Conservation (phyloP, 208 protist genomes). For the Leishmania amazonensis region DNA sequence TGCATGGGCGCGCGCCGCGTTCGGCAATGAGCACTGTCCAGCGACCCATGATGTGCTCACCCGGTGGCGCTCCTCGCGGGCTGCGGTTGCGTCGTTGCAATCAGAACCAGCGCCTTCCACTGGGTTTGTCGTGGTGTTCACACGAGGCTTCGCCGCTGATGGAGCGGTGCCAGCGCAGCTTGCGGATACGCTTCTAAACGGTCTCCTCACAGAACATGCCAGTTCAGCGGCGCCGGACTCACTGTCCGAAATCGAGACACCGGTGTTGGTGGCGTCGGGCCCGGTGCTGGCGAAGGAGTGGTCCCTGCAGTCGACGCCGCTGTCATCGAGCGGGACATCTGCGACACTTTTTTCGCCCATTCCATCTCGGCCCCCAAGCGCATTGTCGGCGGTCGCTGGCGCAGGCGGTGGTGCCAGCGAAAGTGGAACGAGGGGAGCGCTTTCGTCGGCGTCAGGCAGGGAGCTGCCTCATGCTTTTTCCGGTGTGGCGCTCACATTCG, state of each 20-base stretch:
- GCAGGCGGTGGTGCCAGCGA: neutral
- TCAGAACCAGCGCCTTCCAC: too few species aligned
- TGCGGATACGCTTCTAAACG: conserved; percentile 27
- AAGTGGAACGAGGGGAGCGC: neutral
- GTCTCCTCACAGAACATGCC: neutral
- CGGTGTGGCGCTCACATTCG: conserved; percentile 50
- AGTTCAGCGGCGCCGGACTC: neutral
- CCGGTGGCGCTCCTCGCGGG: conserved; percentile 17
- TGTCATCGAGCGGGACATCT: neutral
- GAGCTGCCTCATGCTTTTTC: conserved; percentile 32
- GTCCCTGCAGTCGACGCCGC: conserved; percentile 38
- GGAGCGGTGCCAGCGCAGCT: conserved; percentile 38
- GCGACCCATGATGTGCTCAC: conserved; percentile 25
- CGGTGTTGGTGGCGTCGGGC: conserved; percentile 59
- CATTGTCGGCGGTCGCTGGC: neutral
- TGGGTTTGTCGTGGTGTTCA: conserved; percentile 45
- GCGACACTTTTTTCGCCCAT: conserved; percentile 2
- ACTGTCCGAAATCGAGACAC: neutral
- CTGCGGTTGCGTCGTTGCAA: neutral
- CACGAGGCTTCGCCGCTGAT: conserved; percentile 52
- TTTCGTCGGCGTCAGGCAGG: neutral
- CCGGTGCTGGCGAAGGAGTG: conserved; percentile 75
- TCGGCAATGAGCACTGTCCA: conserved; percentile 11
- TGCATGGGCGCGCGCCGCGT: conserved; percentile 19
- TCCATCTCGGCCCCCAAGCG: conserved; percentile 16